Evolutionary conservation across 805 yeast genomes (phyloP), one percentile per base, ranked within the genome.

Genomic region (Clavispora fructus): DNA sequence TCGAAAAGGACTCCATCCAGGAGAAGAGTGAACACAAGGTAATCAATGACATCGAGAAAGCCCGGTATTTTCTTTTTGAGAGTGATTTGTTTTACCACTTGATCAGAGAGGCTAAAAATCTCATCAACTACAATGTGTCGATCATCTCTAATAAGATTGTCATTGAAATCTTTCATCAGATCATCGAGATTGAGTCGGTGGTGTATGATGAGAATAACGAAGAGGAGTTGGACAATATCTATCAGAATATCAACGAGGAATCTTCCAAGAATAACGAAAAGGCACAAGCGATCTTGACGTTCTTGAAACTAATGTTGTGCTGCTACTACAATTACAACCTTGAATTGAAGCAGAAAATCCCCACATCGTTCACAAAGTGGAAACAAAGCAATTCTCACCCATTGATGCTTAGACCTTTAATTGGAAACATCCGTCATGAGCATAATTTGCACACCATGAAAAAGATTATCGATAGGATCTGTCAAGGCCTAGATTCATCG

Each of bases 31-130:
- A 35, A n/a, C 32, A 41, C 25, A 28, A 39, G 32, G 65, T 74
- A 11, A 75, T 83, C 17, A 73, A 75, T 41, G 77, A 75, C 23
- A 83, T 92, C 26, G 74, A 77, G 32, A 78, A 68, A 42, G 90
- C 95, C 0, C 74, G 97, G 40, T 82, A 77, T 51, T 78, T 80
- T 48, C 71, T 91, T 7, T 92, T 92, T 67, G 98, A 92, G 59
- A 94, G 87, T 58, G 98, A 92, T 62, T 71, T 92, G 45, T 88
- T 88, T 68, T 80, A 79, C 62, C 90, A 84, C 55, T 65, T 92
- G 45, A 74, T 83, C 23, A 79, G 82, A 51, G 99, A 92, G 63
- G 88, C 95, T 1, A 75, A 83, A 28, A 61, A 73, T 6, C 68
- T 92, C 47, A 75, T 83, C 9, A 79, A 89, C 16, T 80, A 82